Evolutionary conservation across 2,329 filamentous ascomycete genomes (phyloP).

Genomic region (Colletotrichum euphorbiae): DNA sequence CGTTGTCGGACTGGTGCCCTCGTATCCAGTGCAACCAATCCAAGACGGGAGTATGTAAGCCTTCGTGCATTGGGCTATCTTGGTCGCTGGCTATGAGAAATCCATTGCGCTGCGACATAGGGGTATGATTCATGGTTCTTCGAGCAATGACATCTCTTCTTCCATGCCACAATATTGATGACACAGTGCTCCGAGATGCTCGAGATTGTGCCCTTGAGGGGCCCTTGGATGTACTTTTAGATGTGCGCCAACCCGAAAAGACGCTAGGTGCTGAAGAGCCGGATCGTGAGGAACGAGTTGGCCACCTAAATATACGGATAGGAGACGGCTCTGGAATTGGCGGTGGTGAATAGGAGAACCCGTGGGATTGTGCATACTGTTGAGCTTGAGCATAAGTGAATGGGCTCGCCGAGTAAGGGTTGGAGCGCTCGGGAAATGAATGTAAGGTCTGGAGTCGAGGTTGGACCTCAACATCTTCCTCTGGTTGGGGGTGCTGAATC

Average conservation of each 20-base stretch:
- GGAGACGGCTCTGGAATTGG: conserved; percentile 29
- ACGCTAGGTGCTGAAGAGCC: conserved; percentile 8
- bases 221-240: not conserved
- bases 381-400: conserved; percentile 37
- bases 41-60: conserved; percentile 25
- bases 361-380: conserved; percentile 35
- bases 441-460: not conserved
- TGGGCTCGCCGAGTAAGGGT: conserved; percentile 14
- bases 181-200: conserved; percentile 29
- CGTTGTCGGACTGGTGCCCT: conserved; percentile 22
- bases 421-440: not conserved
- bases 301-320: conserved; percentile 38
- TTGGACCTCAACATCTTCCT: not conserved
- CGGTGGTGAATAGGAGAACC: conserved; percentile 11
- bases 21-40: conserved; percentile 33
- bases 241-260: not conserved
- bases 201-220: conserved; percentile 16
- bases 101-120: not conserved
- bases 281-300: conserved; percentile 33
- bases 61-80: conserved; percentile 12
- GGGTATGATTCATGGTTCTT: conserved; percentile 2
- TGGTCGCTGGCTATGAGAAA: not conserved
- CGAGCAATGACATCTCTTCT: conserved; percentile 26
- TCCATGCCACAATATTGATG: conserved; percentile 38
- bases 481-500: conserved; percentile 5